Conservation (phyloP, 1,139 yeast genomes). For the Suhomyces bolitotheri region DNA sequence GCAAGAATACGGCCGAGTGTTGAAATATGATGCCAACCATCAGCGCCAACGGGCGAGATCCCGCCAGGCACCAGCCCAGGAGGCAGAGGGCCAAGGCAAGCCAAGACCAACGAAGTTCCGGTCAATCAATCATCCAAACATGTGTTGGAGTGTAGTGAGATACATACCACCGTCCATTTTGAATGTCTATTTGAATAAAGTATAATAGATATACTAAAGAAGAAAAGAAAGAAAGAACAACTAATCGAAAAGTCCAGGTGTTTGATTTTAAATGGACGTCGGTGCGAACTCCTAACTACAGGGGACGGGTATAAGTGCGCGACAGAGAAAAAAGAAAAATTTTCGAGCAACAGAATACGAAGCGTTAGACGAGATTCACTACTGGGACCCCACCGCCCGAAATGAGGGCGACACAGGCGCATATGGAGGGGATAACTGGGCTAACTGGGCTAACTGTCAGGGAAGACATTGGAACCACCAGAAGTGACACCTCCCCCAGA, state of each 20-base stretch:
- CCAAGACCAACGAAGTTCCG: background rate
- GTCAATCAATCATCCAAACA: conserved; percentile 13
- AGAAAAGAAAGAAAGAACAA: conserved; percentile 18
- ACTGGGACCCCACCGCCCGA: background rate
- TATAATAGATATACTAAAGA: conserved; percentile 21
- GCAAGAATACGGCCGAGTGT: background rate
- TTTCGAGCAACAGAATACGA: conserved; percentile 12
- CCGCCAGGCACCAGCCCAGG: background rate
- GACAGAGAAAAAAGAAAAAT: conserved; percentile 15
- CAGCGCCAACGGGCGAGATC: background rate
- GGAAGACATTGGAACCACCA: too few species aligned
- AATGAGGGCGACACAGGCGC: background rate
- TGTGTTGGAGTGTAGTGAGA: background rate
- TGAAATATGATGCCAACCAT: too few species aligned
- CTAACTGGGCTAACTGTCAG: background rate
- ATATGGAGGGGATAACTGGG: background rate
- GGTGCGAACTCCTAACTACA: conserved; percentile 13
- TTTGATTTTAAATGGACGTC: conserved; percentile 15
- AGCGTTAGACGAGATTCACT: conserved; percentile 9
- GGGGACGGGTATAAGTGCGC: conserved; percentile 5
- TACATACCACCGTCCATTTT: conserved; percentile 53
- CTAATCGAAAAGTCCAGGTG: conserved; percentile 12
- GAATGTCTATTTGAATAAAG: conserved; percentile 18
- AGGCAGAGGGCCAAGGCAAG: background rate
- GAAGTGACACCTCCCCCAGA: too few species aligned